Evolutionary conservation across 176 grass and related monocot genomes (phyloP).

Genomic region (Zoysia pacifica): DNA sequence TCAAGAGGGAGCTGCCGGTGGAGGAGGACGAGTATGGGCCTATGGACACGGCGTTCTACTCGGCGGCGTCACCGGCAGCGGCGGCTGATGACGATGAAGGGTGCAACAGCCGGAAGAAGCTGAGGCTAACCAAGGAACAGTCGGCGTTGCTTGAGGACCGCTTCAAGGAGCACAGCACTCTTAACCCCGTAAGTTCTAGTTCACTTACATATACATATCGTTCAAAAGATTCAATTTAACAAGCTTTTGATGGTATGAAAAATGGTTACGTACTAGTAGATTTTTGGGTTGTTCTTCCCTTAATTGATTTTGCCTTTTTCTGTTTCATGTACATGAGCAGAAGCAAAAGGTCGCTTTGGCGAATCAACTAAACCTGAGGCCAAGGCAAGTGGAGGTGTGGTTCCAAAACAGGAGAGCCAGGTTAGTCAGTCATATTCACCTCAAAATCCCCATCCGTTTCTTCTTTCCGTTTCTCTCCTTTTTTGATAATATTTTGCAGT

Average conservation of each 20-base stretch:
- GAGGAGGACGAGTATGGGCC: conserved; percentile 37
- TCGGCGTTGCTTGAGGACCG: conserved; percentile 72
- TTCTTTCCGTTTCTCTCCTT: neutral
- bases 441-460: conserved; percentile 29
- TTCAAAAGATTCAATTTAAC: neutral
- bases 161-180: conserved; percentile 81
- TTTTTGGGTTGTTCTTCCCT: neutral
- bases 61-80: conserved; percentile 21
- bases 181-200: conserved; percentile 60
- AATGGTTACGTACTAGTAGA: neutral
- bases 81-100: conserved; percentile 53
- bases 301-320: neutral
- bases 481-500: neutral
- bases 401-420: conserved; percentile 98
- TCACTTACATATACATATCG: neutral
- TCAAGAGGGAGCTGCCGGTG: conserved; percentile 45
- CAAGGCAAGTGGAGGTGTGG: conserved; percentile 97
- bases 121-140: conserved; percentile 85
- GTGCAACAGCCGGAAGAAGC: conserved; percentile 71
- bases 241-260: neutral
- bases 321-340: conserved; percentile 39
- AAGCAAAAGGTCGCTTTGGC: conserved; percentile 79
- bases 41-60: conserved; percentile 43
- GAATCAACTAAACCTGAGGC: conserved; percentile 71
- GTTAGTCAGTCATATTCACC: conserved; percentile 52